Percentiles rank a stretch among this genome's conserved stretches.
Conservation (phyloP, 164 flowering plant species). For the Liriodendron chinense region DNA sequence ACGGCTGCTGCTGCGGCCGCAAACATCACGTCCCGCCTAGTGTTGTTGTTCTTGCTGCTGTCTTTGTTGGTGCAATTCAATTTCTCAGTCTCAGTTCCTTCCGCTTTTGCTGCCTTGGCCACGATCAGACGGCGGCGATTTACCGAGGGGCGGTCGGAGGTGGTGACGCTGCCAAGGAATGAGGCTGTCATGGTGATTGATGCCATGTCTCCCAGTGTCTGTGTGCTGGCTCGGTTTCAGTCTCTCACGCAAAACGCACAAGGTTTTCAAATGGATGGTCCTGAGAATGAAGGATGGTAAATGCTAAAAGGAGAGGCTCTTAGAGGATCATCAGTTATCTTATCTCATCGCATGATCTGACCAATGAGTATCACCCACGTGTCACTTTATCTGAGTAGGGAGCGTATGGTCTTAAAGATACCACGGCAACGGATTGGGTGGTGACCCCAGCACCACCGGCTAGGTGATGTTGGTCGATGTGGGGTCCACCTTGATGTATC, state of each 20-base stretch:
- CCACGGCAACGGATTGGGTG: not conserved
- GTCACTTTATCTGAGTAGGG: not conserved
- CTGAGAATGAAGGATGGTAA: not conserved
- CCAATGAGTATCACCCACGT: not conserved
- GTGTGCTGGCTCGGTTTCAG: not conserved
- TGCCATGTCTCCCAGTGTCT: constrained; percentile 38
- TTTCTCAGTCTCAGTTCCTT: not conserved
- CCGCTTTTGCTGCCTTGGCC: constrained; percentile 38
- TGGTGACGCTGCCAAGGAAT: constrained; percentile 30
- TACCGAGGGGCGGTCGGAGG: constrained; percentile 19
- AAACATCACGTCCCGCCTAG: constrained; percentile 68
- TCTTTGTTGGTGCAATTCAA: constrained; percentile 8
- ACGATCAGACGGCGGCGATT: constrained; percentile 29
- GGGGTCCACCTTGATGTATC: too few relatives aligned
- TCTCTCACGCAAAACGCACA: not conserved
- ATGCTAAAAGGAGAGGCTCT: not conserved
- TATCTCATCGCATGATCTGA: not conserved
- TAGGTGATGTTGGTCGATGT: too few relatives aligned
- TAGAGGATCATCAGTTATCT: not conserved
- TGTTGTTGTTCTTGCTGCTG: constrained; percentile 24
- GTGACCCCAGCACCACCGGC: too few relatives aligned
- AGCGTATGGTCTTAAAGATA: not conserved
- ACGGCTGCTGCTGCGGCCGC: constrained; percentile 65
- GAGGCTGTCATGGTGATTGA: constrained; percentile 71
- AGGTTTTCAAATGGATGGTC: not conserved